Base-by-base conservation (phyloP, 495 filamentous ascomycete genomes). In the Hamigera avellanea region DNA sequence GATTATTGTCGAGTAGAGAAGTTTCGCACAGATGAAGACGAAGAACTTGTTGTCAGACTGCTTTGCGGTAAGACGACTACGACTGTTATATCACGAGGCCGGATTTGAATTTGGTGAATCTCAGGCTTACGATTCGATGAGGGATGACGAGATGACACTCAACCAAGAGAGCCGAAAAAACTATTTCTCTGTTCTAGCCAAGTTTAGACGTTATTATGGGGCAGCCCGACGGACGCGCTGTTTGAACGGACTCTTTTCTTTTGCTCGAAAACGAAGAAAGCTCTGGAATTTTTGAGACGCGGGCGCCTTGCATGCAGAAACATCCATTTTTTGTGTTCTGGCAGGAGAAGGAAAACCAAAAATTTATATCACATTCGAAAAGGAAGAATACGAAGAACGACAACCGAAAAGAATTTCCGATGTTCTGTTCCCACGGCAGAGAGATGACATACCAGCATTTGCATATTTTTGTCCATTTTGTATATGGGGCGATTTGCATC, bases 121-220 rank as follows among this genome's bases (percentile, higher is more conserved):
- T 56, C 59, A 59, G 57, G 56, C 56, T 67, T 61, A 69, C 61
- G 65, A 70, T 61, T 69, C 63, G 62, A 71, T 66, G 66, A 69
- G 57, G 62, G 66, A 71, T 67, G 66, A 70, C 61, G 65, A 66
- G 61, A 69, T 64, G 66, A 71, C 64, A 62, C 44, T 45, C 46
- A 43, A 44, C 41, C 39, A 54, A 59, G 52, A 54, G 48, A 56
- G 56, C 54, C 52, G 55, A 52, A 57, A 59, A 59, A 60, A 54
- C 42, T 47, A 46, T 62, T 59, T 59, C 56, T 54, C 59, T 65
- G 57, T 64, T 64, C 57, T 52, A 58, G 54, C 54, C 57, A 59
- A 61, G 57, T 56, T 53, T 67, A 67, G 64, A 67, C 57, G 54
- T 60, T 56, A 52, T 57, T 56, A 58, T 62, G 63, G 63, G 63